A percentile compares a stretch with the other conserved stretches of the same genome.
phyloP scores from a whole-genome alignment of 768 basidiomycete genomes.

The Mrakia blollopis region DNA sequence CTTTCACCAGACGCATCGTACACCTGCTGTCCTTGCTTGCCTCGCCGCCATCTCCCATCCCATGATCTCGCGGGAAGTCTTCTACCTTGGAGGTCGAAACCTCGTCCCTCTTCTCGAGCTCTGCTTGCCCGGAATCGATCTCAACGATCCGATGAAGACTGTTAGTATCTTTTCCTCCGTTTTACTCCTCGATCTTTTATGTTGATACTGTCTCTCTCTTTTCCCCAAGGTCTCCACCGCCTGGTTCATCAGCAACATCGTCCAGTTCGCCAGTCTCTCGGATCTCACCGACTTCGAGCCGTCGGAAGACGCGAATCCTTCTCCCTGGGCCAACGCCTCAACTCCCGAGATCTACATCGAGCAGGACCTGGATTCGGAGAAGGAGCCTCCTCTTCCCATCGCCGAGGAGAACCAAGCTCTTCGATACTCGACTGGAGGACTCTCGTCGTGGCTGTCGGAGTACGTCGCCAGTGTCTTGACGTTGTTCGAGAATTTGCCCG shows the following conservation, averaged over 20 bases:
- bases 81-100: slow-evolving; percentile 71
- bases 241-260: slow-evolving; percentile 66
- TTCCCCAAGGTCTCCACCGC: slow-evolving; percentile 55
- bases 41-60: slow-evolving; percentile 74
- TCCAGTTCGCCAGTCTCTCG: slow-evolving; percentile 72
- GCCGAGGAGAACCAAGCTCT: slow-evolving; percentile 32
- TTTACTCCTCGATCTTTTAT: background rate
- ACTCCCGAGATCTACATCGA: slow-evolving; percentile 22
- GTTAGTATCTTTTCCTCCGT: slow-evolving; percentile 17
- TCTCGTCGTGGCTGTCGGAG: slow-evolving; percentile 26
- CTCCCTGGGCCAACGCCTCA: slow-evolving; percentile 5
- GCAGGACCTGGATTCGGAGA: slow-evolving; percentile 12
- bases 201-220: background rate
- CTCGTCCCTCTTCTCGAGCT: slow-evolving; percentile 73
- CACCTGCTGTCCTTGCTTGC: slow-evolving; percentile 77
- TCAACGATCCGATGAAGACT: slow-evolving; percentile 45
- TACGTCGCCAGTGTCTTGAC: slow-evolving; percentile 60
- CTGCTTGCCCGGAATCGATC: slow-evolving; percentile 78
- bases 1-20: slow-evolving; percentile 64
- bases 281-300: slow-evolving; percentile 59
- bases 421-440: slow-evolving; percentile 24
- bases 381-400: slow-evolving; percentile 19
- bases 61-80: slow-evolving; percentile 70
- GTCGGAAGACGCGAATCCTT: slow-evolving; percentile 63
- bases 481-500: slow-evolving; percentile 77